Percentiles rank a stretch among this genome's conserved stretches.
Evolutionary conservation across 2,329 filamentous ascomycete species (phyloP).

Genomic region (Penicillium decumbens): DNA sequence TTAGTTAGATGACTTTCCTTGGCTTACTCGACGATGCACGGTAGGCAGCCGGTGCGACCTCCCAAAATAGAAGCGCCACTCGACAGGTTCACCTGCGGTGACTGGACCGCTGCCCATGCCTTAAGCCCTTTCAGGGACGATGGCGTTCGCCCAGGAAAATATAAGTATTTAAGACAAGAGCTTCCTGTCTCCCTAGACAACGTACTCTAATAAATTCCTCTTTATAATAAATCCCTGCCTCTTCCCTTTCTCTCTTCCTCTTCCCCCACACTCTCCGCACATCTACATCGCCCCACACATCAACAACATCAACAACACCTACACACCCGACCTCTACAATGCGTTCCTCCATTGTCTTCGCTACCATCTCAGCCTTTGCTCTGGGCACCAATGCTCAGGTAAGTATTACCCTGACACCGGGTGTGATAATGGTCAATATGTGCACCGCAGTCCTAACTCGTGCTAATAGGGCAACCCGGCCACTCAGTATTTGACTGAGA

Average conservation of each 20-base stretch:
- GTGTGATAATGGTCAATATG: neutral
- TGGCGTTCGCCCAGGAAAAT: neutral
- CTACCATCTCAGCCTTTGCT: slow-evolving; percentile 43
- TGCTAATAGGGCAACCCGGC: slow-evolving; percentile 40
- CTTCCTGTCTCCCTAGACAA: slow-evolving; percentile 11
- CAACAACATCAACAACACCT: slow-evolving; percentile 7
- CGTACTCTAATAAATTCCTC: slow-evolving; percentile 2
- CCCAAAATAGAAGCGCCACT: slow-evolving; percentile 17
- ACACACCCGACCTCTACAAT: slow-evolving; percentile 35
- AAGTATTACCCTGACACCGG: slow-evolving; percentile 2
- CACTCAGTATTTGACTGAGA: slow-evolving; percentile 45
- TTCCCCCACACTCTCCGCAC: slow-evolving; percentile 3
- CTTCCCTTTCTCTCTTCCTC: slow-evolving; percentile 2
- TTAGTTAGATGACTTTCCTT: neutral
- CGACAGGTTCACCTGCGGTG: slow-evolving; percentile 19
- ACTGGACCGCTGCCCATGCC: slow-evolving; percentile 11
- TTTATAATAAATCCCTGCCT: neutral
- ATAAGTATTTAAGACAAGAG: neutral
- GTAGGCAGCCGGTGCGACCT: slow-evolving; percentile 15
- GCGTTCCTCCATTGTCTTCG: slow-evolving; percentile 45
- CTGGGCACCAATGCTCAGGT: slow-evolving; percentile 30
- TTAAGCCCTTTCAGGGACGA: neutral
- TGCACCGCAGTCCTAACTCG: neutral
- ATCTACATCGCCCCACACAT: neutral
- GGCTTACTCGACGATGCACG: slow-evolving; percentile 11